Evolutionary conservation across 805 yeast genomes (phyloP), one percentile per base, ranked within the genome.

Genomic region (Saccharomycopsis babjevae): DNA sequence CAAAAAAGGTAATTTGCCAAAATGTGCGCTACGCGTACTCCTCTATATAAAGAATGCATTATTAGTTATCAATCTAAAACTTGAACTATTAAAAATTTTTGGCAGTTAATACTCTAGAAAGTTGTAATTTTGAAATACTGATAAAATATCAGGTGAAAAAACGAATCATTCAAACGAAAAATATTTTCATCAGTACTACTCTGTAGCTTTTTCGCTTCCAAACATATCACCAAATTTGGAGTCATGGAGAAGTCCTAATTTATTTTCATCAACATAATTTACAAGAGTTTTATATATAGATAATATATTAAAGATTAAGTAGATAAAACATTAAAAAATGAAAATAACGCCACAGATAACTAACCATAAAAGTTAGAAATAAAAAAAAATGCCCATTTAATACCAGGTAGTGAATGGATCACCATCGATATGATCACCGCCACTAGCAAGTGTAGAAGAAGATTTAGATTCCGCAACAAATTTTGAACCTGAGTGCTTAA

Each of bases 401-500:
- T 63, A 63, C 66, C 66, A 63, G 5, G 66, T 63, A 28, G 64
- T 57, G 50, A 63, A 63, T 15, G 66, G 66, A 59, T 63, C 66
- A 1, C 61, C 63, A 46, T 61, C 62, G 20, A 39, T 20, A 43
- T 59, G 38, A n/a, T 22, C 42, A 7, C 32, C 50, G 13, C 40
- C 52, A 28, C 32, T 40, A 13, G 46, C 58, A 22, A 39, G 32
- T 22, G 36, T 13, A 46, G 50, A 46, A 4, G 50, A 46, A 13
- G 32, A 36, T 8, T 50, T 42, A 36, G 55, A 39, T 39, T 52
- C 58, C 7, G 63, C 64, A 25, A 60, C 62, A 56, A 62, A 62
- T 54, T 61, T 62, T 32, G 66, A 63, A 18, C 59, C 61, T 5
- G 65, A 65, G 72, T 96, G 99, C 73, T 89, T 88, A 76, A 90